Evolutionary conservation across 305 asterid species (phyloP).

Genomic region (Fraxinus sp.): DNA sequence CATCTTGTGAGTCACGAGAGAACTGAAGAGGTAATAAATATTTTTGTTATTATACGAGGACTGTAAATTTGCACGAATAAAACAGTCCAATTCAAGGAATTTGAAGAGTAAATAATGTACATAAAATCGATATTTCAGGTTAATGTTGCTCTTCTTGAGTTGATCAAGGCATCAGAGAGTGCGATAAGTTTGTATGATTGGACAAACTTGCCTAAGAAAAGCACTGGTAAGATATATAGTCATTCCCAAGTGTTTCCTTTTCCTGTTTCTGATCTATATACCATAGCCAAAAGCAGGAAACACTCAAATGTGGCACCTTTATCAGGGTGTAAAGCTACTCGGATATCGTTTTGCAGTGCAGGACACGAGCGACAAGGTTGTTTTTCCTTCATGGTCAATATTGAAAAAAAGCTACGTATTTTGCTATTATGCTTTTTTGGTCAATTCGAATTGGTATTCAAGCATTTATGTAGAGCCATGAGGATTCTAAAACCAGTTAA

Average conservation of each 20-base stretch:
- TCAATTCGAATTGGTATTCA: conserved; percentile 44
- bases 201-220: conserved; percentile 67
- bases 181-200: conserved; percentile 40
- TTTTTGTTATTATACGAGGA: not conserved
- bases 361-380: conserved; percentile 7
- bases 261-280: not conserved
- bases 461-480: conserved; percentile 43
- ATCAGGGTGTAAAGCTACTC: conserved; percentile 42
- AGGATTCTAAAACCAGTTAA: conserved; percentile 51
- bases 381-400: conserved; percentile 44
- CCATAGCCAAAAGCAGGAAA: not conserved
- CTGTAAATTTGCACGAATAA: not conserved
- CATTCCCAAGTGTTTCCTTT: conserved; percentile 1
- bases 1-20: conserved; percentile 95
- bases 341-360: conserved; percentile 38
- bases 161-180: conserved; percentile 66
- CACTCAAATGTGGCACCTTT: not conserved
- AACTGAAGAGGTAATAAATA: conserved; percentile 68
- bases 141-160: conserved; percentile 65
- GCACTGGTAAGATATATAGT: conserved; percentile 46
- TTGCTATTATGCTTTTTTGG: conserved; percentile 46
- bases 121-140: conserved; percentile 49
- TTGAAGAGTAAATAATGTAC: not conserved
- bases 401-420: conserved; percentile 43
- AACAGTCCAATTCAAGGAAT: not conserved